A percentile compares a stretch with the other conserved stretches of the same genome.
Evolutionary conservation across 148 eudicot genomes (phyloP).

Genomic region (Camellia sinensis): DNA sequence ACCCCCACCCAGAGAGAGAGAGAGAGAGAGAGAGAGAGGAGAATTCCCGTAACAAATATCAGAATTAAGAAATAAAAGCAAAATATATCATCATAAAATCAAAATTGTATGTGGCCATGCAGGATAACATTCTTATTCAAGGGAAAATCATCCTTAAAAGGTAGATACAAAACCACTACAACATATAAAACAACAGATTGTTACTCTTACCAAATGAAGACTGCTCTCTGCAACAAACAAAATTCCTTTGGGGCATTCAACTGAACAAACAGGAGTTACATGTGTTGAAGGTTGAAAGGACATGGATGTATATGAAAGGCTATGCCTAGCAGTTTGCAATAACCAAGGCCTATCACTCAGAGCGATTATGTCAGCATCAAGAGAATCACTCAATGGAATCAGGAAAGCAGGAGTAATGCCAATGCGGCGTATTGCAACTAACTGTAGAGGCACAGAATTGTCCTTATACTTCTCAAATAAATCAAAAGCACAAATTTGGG

Average conservation of each 20-base stretch:
- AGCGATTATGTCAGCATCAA: constrained; percentile 81
- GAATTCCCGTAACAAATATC: neutral
- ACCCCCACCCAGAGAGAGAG: neutral
- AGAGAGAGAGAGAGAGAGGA: no score
- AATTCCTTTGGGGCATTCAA: constrained; percentile 87
- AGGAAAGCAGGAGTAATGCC: constrained; percentile 92
- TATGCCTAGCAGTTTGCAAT: constrained; percentile 89
- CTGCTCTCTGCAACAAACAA: constrained; percentile 92
- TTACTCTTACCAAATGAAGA: constrained; percentile 79
- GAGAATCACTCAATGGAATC: constrained; percentile 69
- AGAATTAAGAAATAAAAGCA: neutral
- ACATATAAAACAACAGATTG: neutral
- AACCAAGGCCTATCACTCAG: constrained; percentile 99
- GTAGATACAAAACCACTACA: constrained; percentile 1
- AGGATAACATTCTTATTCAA: neutral
- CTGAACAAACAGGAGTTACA: constrained; percentile 85
- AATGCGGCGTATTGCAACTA: constrained; percentile 84
- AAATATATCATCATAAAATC: neutral
- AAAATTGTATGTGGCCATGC: neutral
- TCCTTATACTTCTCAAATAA: constrained; percentile 46
- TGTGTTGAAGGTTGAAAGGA: constrained; percentile 93
- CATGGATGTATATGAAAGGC: constrained; percentile 82
- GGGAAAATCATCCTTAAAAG: constrained; percentile 1
- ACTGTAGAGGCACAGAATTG: constrained; percentile 63
- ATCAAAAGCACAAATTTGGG: constrained; percentile 25